Base-by-base conservation (phyloP, 495 filamentous ascomycete species). In the Aspergillus mulundensis region DNA sequence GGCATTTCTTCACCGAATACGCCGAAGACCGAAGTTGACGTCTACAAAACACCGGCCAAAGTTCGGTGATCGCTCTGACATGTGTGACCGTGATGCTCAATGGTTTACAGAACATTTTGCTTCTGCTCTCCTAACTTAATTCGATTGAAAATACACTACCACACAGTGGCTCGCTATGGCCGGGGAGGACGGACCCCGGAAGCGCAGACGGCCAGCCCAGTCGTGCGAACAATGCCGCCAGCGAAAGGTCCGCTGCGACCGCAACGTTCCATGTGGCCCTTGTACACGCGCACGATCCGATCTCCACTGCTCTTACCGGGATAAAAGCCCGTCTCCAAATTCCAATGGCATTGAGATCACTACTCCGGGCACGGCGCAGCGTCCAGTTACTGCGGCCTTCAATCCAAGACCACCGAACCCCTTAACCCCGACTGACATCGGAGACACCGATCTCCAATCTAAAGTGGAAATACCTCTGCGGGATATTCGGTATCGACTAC, bases 221-320 rank as follows among this genome's bases (percentile, higher is more conserved):
- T 74, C 76, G 6, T 79, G 75, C 60, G 66, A 71, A 50, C 70
- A 70, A 49, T 77, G 76, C 50, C 70, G 74, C 12, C 65, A 51
- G 2, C 70, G 70, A 46, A 79, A 79, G 59, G 65, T 77, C 23
- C 76, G 75, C 44, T 79, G 76, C 54, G 76, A 77, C 54, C 67
- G 67, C 30, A 61, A 58, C 12, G 23, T 52, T 7, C 76, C 75
- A 4, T 79, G 76, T 59, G 59, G 61, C 36, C 61, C 70, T 49
- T 75, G 70, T 48, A 61, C 53, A 36, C 72, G 71, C n/a, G 66
- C 72, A 11, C 68, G 66, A 44, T 60, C 48, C 34, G 62, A 64
- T 14, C 48, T 63, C 20, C 16, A 47, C 46, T 70, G 67, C 46
- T 66, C 61, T 1, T 65, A 65, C 38, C 59, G 59, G 32, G 32